A percentile compares a stretch with the other conserved stretches of the same genome.
These are phyloP conservation scores for Ordospora colligata DNA, from an alignment of 371 early-diverging fungal species.

Conservation along the genomic window DNA sequence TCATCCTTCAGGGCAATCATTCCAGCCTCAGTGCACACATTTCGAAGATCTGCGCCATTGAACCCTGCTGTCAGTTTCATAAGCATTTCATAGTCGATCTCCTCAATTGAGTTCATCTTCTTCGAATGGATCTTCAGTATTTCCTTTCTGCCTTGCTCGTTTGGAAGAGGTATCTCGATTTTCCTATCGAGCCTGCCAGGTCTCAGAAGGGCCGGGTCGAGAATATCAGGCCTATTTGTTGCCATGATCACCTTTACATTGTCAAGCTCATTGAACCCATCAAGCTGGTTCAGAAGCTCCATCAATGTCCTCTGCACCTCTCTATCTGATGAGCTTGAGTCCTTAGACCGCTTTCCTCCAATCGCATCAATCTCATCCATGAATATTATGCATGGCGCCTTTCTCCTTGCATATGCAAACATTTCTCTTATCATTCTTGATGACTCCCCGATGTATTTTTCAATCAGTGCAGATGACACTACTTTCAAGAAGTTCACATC, in stretches of 20 bases:
- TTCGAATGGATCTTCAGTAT: slow-evolving; percentile 90
- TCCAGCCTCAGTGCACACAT: slow-evolving; percentile 97
- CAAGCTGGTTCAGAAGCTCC: slow-evolving; percentile 98
- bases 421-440: slow-evolving; percentile 90
- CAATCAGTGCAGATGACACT: slow-evolving; percentile 89
- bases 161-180: slow-evolving; percentile 94
- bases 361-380: slow-evolving; percentile 99
- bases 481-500: slow-evolving; percentile 92
- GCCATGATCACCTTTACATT: slow-evolving; percentile 98
- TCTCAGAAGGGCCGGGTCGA: slow-evolving; percentile 91
- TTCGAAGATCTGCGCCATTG: slow-evolving; percentile 96
- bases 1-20: slow-evolving; percentile 99
- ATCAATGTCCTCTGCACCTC: slow-evolving; percentile 98
- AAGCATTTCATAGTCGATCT: slow-evolving; percentile 82
- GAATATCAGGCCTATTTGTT: slow-evolving; percentile 93
- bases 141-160: slow-evolving; percentile 77
- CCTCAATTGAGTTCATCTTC: slow-evolving; percentile 82
- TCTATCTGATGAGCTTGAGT: slow-evolving; percentile 94
- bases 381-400: slow-evolving; percentile 98
- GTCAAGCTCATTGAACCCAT: slow-evolving; percentile 94
- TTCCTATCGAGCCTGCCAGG: slow-evolving; percentile 95
- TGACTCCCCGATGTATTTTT: slow-evolving; percentile 96
- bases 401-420: slow-evolving; percentile 95
- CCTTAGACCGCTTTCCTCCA: slow-evolving; percentile 93
- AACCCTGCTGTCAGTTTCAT: slow-evolving; percentile 94